Percentiles rank a stretch among this genome's conserved stretches.
These are phyloP conservation scores for Lenzites betulinus DNA, from an alignment of 768 basidiomycete genomes.

Conservation along the genomic window DNA sequence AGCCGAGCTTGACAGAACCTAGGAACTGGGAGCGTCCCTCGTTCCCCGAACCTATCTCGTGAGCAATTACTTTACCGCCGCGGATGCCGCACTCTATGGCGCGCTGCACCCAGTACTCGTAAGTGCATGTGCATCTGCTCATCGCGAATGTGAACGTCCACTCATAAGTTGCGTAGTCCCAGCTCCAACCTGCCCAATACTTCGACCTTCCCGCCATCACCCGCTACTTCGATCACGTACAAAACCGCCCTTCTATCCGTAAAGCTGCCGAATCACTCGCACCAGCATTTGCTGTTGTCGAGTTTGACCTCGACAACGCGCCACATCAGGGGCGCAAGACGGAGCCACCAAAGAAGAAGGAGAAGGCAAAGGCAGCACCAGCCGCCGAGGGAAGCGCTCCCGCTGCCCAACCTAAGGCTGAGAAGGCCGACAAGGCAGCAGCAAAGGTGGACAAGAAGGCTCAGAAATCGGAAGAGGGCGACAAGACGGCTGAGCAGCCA, in stretches of 20 bases:
- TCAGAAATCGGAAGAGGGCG: slow-evolving; percentile 21
- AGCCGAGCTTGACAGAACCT: slow-evolving; percentile 9
- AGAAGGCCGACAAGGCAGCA: slow-evolving; percentile 30
- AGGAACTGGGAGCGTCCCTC: slow-evolving; percentile 77
- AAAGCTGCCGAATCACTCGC: slow-evolving; percentile 52
- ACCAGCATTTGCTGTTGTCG: slow-evolving; percentile 56
- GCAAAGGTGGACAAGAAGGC: slow-evolving; percentile 46
- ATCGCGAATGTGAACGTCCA: not conserved
- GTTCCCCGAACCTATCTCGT: slow-evolving; percentile 83
- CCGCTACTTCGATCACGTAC: slow-evolving; percentile 95
- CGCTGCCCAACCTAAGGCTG: slow-evolving; percentile 9
- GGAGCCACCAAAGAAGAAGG: slow-evolving; percentile 78
- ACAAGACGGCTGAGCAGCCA: slow-evolving; percentile 43
- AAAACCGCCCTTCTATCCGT: slow-evolving; percentile 65
- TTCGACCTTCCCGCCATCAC: slow-evolving; percentile 80
- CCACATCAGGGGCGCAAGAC: slow-evolving; percentile 74
- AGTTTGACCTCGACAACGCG: slow-evolving; percentile 74
- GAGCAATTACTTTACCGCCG: slow-evolving; percentile 80
- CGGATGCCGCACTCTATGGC: slow-evolving; percentile 90
- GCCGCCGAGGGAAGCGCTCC: slow-evolving; percentile 29
- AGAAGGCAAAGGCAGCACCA: slow-evolving; percentile 42
- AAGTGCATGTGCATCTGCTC: slow-evolving; percentile 30
- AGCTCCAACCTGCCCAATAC: slow-evolving; percentile 70
- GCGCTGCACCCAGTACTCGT: slow-evolving; percentile 85
- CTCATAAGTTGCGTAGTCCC: slow-evolving; percentile 48